Evolutionary conservation across 2,329 filamentous ascomycete genomes (phyloP).

Genomic region (Alternaria atra): DNA sequence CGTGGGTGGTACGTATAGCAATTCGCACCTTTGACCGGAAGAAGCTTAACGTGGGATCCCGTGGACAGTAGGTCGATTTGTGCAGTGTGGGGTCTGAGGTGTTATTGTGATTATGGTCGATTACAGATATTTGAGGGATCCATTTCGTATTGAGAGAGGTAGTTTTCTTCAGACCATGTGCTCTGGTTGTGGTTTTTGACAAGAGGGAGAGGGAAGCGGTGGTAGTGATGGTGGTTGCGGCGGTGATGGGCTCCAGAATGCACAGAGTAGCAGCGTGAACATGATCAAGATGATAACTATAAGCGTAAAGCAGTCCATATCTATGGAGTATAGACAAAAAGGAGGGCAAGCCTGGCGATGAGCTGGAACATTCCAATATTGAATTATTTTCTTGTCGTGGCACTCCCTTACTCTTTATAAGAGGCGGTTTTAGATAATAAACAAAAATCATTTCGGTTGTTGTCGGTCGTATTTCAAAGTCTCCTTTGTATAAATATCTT

Average conservation of each 20-base stretch:
- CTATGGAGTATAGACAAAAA: background rate
- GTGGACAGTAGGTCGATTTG: fast-evolving
- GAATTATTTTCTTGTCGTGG: too few species aligned
- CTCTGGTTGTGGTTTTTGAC: background rate
- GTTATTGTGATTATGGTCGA: background rate
- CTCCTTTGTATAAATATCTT: too few species aligned
- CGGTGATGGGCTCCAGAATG: background rate
- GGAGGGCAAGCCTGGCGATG: too few species aligned
- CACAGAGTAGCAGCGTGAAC: background rate
- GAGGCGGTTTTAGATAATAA: too few species aligned
- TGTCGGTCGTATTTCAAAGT: too few species aligned
- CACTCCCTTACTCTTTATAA: too few species aligned
- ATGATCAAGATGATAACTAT: fast-evolving
- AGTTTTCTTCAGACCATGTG: background rate
- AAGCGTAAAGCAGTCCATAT: fast-evolving
- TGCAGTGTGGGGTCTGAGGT: fast-evolving
- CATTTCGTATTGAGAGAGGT: fast-evolving
- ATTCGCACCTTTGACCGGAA: background rate
- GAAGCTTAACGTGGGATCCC: background rate
- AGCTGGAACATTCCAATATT: too few species aligned
- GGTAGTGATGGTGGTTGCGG: background rate
- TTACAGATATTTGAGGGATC: background rate
- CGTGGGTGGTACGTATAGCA: background rate
- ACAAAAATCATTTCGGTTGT: too few species aligned
- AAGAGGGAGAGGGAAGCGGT: background rate